phyloP scores from a whole-genome alignment of 2,329 filamentous ascomycete species.

The Fusarium verrucosum region DNA sequence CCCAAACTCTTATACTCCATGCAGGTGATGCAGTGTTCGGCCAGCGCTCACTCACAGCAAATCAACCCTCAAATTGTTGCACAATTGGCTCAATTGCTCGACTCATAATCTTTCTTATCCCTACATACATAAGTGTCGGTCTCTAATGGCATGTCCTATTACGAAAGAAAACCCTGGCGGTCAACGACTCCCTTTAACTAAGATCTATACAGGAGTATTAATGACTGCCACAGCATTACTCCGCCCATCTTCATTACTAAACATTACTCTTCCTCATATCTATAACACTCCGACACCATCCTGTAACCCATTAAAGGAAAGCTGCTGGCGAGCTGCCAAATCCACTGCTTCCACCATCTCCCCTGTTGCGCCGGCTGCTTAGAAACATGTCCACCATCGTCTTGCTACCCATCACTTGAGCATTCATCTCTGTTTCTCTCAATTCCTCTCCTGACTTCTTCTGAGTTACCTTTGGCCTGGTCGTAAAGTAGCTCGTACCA shows the following conservation, averaged over 20 bases:
- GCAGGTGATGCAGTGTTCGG: no score
- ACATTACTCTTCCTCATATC: not conserved
- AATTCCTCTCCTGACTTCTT: slow-evolving; percentile 1
- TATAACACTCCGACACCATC: not conserved
- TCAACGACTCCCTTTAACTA: slow-evolving; percentile 3
- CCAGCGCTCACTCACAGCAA: not conserved
- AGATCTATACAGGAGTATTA: slow-evolving; percentile 19
- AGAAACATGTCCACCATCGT: slow-evolving; percentile 65
- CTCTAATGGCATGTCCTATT: not conserved
- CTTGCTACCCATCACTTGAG: slow-evolving; percentile 56
- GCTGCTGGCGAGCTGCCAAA: slow-evolving; percentile 44
- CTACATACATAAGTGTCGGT: not conserved
- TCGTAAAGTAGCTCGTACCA: slow-evolving; percentile 9
- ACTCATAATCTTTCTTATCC: no score
- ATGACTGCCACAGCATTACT: not conserved
- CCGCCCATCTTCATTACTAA: not conserved
- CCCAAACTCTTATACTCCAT: no score
- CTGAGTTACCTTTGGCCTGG: not conserved
- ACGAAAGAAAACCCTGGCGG: not conserved
- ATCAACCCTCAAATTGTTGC: no score
- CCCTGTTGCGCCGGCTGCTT: slow-evolving; percentile 57
- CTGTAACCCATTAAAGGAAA: slow-evolving; percentile 44
- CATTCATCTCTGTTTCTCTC: slow-evolving; percentile 37
- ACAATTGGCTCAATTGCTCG: no score
- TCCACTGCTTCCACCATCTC: slow-evolving; percentile 48